Base-by-base conservation (phyloP, 2,329 filamentous ascomycete species). In the Stromatinia cepivora region DNA sequence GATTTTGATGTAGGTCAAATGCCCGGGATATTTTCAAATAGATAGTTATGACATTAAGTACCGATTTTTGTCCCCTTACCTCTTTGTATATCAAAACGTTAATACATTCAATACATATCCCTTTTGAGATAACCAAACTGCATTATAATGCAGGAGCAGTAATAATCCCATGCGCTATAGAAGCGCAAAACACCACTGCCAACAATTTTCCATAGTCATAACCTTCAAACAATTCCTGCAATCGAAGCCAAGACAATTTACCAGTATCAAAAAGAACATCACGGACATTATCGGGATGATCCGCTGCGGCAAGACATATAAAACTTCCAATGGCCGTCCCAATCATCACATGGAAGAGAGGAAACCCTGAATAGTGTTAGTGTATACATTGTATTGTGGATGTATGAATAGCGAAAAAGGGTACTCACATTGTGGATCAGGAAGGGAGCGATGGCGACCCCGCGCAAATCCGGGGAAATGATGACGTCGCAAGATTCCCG, bases 401-500 rank as follows among this genome's bases (percentile, higher is more conserved):
- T 28, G 11, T 22, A 25, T 25, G 5, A 28, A 28, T 15, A 17
- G 15, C 4, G 15, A 25, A 6, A n/a, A 25, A 22, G 13, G 8
- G 28, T 39, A 39, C 61, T 50, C 61, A 63, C 46, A 63, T 42
- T 63, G 61, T 63, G 61, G 61, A 25, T 52, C 22, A 63, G 31
- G 34, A 22, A 63, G 61, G 5, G 31, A 52, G 15, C 34, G 61
- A 63, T 63, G 46, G 39, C 9, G 46, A 28, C 5, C 9, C 31
- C 20, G 22, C n/a, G 61, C 34, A 42, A 52, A 63, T 4, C 46
- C 46, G 52, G 46, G 46, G 34, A 52, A 52, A 13, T 7, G 15
- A 39, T 28, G 34, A 52, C 10, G 13, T 8, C 6, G 22, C 45
- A 62, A 62, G 6, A 10, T 31, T 17, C 8, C 22, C 2, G 0